Percentiles rank a stretch among this genome's conserved stretches.
Evolutionary conservation across 352 stramenopile species (phyloP).

Genomic region (Globisporangium lucens): DNA sequence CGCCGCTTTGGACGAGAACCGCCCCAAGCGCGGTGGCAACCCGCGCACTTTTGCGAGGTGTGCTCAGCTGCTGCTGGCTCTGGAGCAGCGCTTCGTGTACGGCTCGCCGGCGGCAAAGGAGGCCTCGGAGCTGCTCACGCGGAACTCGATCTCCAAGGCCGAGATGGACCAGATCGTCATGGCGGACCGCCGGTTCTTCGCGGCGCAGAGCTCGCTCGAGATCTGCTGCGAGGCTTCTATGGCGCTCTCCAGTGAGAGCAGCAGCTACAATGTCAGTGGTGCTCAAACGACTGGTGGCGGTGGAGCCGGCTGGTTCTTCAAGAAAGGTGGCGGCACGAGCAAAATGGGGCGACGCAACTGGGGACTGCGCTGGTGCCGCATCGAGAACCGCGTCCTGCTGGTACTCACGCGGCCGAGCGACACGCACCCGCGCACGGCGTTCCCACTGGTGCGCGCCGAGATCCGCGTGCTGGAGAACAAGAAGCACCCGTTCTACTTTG

Average conservation of each 20-base stretch:
- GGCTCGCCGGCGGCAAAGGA: constrained; percentile 58
- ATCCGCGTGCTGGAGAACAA: constrained; percentile 65
- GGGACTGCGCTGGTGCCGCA: constrained; percentile 69
- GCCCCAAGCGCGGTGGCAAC: constrained; percentile 61
- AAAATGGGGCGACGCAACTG: constrained; percentile 77
- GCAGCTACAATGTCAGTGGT: neutral
- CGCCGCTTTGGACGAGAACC: constrained; percentile 72
- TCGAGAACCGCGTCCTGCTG: constrained; percentile 73
- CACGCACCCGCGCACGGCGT: constrained; percentile 51
- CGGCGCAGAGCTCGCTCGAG: constrained; percentile 43
- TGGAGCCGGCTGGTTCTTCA: constrained; percentile 62
- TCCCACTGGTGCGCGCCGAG: constrained; percentile 61
- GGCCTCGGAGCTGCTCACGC: constrained; percentile 47
- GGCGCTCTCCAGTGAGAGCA: neutral
- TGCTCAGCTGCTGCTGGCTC: constrained; percentile 61
- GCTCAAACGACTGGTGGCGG: neutral
- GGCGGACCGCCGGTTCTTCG: constrained; percentile 71
- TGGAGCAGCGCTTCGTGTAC: constrained; percentile 83
- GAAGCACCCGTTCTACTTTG: constrained; percentile 77
- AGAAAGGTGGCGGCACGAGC: constrained; percentile 77
- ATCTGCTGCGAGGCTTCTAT: constrained; percentile 15
- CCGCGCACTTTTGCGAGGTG: constrained; percentile 70
- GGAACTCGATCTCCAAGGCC: constrained; percentile 59
- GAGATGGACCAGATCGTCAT: constrained; percentile 75
- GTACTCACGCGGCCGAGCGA: constrained; percentile 58